phyloP scores from a whole-genome alignment of 495 filamentous ascomycete genomes.

The Platismatia glauca region DNA sequence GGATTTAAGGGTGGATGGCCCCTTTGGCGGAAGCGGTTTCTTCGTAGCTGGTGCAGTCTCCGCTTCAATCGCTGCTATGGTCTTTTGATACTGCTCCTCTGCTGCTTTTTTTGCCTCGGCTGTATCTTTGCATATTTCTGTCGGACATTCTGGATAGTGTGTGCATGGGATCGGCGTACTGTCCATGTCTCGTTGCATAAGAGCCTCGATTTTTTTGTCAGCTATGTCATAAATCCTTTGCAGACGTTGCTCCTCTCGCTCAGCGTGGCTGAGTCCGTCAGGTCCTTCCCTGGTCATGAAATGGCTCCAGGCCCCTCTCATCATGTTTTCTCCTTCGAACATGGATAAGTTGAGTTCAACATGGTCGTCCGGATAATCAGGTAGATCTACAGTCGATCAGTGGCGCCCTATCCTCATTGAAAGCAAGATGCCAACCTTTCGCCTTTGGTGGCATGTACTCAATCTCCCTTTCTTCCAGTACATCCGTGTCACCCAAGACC shows the following conservation, averaged over 20 bases:
- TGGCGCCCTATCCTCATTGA: neutral
- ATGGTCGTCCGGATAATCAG: constrained; percentile 70
- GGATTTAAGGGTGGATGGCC: constrained; percentile 39
- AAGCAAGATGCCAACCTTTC: constrained; percentile 34
- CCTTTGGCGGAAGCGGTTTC: constrained; percentile 13
- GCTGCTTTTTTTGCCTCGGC: constrained; percentile 17
- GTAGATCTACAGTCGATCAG: constrained; percentile 43
- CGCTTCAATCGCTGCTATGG: constrained; percentile 56
- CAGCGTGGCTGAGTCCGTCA: constrained; percentile 22
- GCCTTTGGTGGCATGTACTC: constrained; percentile 66
- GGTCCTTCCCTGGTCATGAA: constrained; percentile 26
- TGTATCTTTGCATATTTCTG: constrained; percentile 20
- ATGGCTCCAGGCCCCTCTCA: constrained; percentile 21
- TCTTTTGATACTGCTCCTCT: constrained; percentile 42
- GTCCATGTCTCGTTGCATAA: constrained; percentile 17
- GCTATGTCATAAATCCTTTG: constrained; percentile 11
- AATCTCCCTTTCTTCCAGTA: constrained; percentile 40
- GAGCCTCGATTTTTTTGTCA: constrained; percentile 19
- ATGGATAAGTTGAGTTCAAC: constrained; percentile 37
- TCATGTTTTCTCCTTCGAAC: constrained; percentile 17
- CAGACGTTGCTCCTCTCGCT: constrained; percentile 18
- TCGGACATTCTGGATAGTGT: constrained; percentile 22
- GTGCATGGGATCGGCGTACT: constrained; percentile 15
- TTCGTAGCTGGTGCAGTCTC: constrained; percentile 44
- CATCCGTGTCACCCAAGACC: constrained; percentile 22